Base-by-base conservation (phyloP, 1,284 basidiomycete species). In the Coniferiporia weirii region DNA sequence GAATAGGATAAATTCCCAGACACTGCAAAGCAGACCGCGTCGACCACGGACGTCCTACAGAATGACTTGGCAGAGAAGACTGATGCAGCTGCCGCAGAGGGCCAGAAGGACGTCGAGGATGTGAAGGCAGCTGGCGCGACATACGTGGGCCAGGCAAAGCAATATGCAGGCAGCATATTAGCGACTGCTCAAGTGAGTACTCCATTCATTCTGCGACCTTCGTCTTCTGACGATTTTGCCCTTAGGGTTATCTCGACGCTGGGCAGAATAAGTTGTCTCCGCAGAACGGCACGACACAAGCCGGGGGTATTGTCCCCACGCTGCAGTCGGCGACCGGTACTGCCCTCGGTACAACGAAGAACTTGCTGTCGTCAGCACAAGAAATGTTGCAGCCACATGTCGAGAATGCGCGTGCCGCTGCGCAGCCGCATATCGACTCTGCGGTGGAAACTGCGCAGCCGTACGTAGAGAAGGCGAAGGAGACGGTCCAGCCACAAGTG, bases 141-240 rank as follows among this genome's bases (percentile, higher is more conserved):
- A 0, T 83, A 82, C 64, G 69, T 85, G 4, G 77, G 81, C 19
- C 78, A 82, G 64, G 82, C 79, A 2, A 84, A 80, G 70, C 68
- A 67, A 15, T 54, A 81, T 2, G 81, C 78, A 0, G 69, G 69
- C 7, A 72, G 66, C 53, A 79, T 78, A 0, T 61, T 82, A 5
- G 68, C 75, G n/a, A 78, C 80, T 47, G 82, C 80, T 15, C 79
- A 81, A 73, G 83, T 82, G 63, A 20, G 72, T 68, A 17, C 38
- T 47, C 12, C 53, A 20, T 12, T 3, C 27, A 49, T 45, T 13
- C 32, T 3, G 22, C 22, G 4, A 17, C 36, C 17, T 8, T 34
- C 45, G 17, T 27, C 8, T 17, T 8, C 15, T 54, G n/a, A 56
- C 47, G 19, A 32, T 3, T 6, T 8, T 2, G 35, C 12, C 27